A percentile compares a stretch with the other conserved stretches of the same genome.
These are phyloP conservation scores for Ceratobasidium sp. DNA, from an alignment of 1,284 basidiomycete species.

Conservation along the genomic window DNA sequence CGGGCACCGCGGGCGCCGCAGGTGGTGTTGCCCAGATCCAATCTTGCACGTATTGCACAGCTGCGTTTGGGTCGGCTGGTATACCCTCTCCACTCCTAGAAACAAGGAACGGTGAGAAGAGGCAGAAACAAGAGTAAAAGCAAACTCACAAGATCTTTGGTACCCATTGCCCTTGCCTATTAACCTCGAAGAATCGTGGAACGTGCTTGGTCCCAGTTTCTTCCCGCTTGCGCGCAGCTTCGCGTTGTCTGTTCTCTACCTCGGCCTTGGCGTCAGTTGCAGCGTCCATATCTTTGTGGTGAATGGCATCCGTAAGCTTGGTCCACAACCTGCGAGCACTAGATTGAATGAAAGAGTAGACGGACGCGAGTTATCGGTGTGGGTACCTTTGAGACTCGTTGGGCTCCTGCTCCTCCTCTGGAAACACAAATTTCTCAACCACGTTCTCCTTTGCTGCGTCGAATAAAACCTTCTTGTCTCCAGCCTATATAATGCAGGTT, in stretches of 20 bases:
- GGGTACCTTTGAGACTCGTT: slow-evolving; percentile 87
- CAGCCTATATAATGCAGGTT: slow-evolving; percentile 59
- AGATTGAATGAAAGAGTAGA: not conserved
- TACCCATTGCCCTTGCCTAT: slow-evolving; percentile 78
- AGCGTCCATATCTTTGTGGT: slow-evolving; percentile 89
- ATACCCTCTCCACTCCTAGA: slow-evolving; percentile 60
- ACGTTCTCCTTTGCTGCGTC: slow-evolving; percentile 77
- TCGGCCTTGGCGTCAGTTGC: slow-evolving; percentile 91
- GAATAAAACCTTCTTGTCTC: slow-evolving; percentile 82
- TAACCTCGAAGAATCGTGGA: slow-evolving; percentile 84
- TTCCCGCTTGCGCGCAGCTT: slow-evolving; percentile 80
- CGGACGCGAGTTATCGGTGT: not conserved
- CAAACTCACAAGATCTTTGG: slow-evolving; percentile 76
- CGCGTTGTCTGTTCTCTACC: slow-evolving; percentile 94
- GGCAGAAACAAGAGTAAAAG: not conserved
- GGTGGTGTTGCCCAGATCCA: slow-evolving; percentile 68
- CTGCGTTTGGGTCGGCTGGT: slow-evolving; percentile 72
- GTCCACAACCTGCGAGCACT: slow-evolving; percentile 74
- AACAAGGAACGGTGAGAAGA: slow-evolving; percentile 45
- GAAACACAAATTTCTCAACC: slow-evolving; percentile 83
- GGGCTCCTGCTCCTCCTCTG: slow-evolving; percentile 88
- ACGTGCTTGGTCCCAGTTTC: slow-evolving; percentile 73
- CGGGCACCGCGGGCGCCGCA: slow-evolving; percentile 42
- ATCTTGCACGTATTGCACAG: slow-evolving; percentile 66
- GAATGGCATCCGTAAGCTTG: slow-evolving; percentile 88